Evolutionary conservation across 768 basidiomycete genomes (phyloP), one percentile per base, ranked within the genome.

Genomic region (Calocera cornea): DNA sequence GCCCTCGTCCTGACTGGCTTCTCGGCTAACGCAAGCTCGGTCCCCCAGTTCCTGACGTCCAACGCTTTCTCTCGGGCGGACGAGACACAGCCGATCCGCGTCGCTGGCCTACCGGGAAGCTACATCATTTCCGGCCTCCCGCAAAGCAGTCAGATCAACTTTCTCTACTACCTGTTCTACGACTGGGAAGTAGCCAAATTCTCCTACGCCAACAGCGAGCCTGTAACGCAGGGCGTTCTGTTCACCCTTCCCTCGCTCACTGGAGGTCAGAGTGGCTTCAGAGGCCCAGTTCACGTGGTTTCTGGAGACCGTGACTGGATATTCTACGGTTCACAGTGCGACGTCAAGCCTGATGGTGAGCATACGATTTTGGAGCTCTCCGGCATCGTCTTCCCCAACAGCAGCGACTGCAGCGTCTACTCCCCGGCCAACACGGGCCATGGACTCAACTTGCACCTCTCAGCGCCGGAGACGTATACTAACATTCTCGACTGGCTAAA

Each of bases 71-170:
- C 69, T 10, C 38, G 70, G 1, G 70, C 70, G 1, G 60, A 49
- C 41, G 36, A 36, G n/a, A 69, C 64, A 29, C 11, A 34, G 27
- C 70, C 70, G 17, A 33, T 40, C 22, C 68, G 70, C 24, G 67
- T 69, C 66, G 27, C 54, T 19, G 34, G 64, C 27, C 64, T 71
- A 22, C 40, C 54, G 8, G 67, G 65, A 41, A 64, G 40, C 38
- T 71, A 71, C 64, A 19, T 71, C 17, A 40, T 69, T 38, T 69
- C 69, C 11, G 44, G 66, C 24, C 40, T 68, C 14, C 68, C 69
- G 12, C 67, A 68, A 54, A 69, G 64, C 69, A 49, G 49, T 41
- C 70, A 71, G 65, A 60, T 71, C 65, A 71, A 71, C 66, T 71
- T 71, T 41, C 36, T 69, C 36, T 67, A 22, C 67, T 71, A 29